phyloP scores from a whole-genome alignment of 805 yeast species.

The Ogataea pini region DNA sequence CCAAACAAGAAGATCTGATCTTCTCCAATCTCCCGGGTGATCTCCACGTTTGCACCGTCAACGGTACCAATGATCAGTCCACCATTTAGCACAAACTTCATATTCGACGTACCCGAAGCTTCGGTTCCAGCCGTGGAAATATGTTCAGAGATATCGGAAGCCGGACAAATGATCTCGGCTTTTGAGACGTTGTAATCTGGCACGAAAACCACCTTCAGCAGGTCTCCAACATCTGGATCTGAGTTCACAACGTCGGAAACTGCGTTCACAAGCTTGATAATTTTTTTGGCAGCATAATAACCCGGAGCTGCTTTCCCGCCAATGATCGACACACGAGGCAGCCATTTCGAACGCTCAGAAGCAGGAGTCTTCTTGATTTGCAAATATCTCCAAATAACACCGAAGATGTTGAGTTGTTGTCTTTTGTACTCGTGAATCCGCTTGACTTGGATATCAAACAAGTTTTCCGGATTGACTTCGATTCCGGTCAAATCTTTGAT shows the following conservation, averaged over 20 bases:
- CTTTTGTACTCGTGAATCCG: constrained; percentile 95
- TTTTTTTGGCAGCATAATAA: constrained; percentile 89
- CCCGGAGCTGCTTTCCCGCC: constrained; percentile 99
- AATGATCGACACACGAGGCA: constrained; percentile 76
- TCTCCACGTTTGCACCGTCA: constrained; percentile 96
- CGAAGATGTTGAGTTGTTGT: constrained; percentile 90
- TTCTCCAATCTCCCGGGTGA: constrained; percentile 90
- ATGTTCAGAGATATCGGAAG: constrained; percentile 88
- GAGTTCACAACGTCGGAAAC: constrained; percentile 80
- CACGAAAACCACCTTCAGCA: constrained; percentile 82
- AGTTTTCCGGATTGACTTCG: constrained; percentile 67
- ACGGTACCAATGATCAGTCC: constrained; percentile 94
- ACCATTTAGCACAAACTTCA: constrained; percentile 94
- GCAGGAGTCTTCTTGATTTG: constrained; percentile 67
- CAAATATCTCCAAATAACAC: constrained; percentile 81
- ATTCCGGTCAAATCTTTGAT: constrained; percentile 63
- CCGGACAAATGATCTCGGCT: constrained; percentile 89
- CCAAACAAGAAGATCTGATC: constrained; percentile 92
- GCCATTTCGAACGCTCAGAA: constrained; percentile 57
- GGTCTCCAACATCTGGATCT: constrained; percentile 71
- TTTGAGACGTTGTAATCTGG: constrained; percentile 94
- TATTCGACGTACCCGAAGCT: constrained; percentile 93
- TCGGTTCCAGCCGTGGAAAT: constrained; percentile 97
- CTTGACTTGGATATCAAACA: constrained; percentile 91
- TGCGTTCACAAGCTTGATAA: constrained; percentile 80